Evolutionary conservation across 208 protist species (phyloP).

Genomic region (Acanthamoeba polyphaga): DNA sequence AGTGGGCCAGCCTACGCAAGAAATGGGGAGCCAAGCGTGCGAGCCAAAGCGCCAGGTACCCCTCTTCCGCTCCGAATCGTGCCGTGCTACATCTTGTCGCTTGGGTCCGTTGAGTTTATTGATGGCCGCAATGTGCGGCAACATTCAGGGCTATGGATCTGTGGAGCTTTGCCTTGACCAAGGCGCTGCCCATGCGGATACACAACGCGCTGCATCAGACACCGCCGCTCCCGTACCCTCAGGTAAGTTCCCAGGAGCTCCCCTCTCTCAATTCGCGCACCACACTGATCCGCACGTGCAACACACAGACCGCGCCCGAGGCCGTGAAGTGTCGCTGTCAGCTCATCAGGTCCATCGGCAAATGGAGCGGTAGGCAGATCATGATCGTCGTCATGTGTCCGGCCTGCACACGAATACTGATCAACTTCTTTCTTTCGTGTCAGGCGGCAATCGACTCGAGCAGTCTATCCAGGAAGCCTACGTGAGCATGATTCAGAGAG

Average conservation of each 20-base stretch:
- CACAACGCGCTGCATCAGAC: constrained; percentile 9
- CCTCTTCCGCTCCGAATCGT: background rate
- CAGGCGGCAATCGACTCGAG: constrained; percentile 56
- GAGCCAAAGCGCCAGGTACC: background rate
- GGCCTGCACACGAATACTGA: too few relatives aligned
- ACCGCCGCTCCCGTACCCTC: constrained; percentile 30
- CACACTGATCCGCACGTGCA: too few relatives aligned
- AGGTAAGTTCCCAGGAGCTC: background rate
- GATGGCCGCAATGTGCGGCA: background rate
- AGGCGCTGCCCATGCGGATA: background rate
- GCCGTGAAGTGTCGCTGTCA: constrained; percentile 12
- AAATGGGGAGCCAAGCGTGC: background rate
- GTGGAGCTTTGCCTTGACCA: background rate
- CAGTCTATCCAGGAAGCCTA: constrained; percentile 80
- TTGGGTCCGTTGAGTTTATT: background rate
- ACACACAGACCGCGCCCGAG: background rate
- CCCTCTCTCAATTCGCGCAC: too few relatives aligned
- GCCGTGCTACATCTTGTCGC: background rate
- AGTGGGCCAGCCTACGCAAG: constrained; percentile 1
- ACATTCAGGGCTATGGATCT: background rate
- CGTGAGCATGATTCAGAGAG: constrained; percentile 78
- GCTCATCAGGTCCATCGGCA: constrained; percentile 33
- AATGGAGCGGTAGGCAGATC: constrained; percentile 41
- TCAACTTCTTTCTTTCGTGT: background rate
- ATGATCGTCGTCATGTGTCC: background rate